phyloP scores from a whole-genome alignment of 768 basidiomycete species.

The Crassisporium funariophilum region DNA sequence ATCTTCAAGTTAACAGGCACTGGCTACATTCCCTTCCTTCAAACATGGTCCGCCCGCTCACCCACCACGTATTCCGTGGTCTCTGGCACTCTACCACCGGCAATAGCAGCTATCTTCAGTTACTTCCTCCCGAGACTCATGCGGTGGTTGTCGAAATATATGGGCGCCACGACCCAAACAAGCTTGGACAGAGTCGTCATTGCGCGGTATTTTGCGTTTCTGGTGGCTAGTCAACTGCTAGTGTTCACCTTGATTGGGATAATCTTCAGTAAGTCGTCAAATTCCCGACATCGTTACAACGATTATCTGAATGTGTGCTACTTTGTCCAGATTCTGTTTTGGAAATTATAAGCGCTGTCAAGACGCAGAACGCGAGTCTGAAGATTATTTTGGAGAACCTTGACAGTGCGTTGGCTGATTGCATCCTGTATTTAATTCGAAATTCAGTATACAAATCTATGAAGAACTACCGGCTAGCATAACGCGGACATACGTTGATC shows the following conservation, averaged over 20 bases:
- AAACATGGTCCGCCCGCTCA: constrained; percentile 59
- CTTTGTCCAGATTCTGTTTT: constrained; percentile 28
- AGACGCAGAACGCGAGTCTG: constrained; percentile 24
- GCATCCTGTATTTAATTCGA: neutral
- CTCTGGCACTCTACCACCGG: constrained; percentile 83
- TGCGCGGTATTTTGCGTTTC: constrained; percentile 82
- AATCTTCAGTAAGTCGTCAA: constrained; percentile 56
- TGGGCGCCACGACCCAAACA: constrained; percentile 54
- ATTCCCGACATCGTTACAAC: neutral
- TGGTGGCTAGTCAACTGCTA: constrained; percentile 81
- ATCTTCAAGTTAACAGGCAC: constrained; percentile 43
- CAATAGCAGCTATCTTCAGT: constrained; percentile 72
- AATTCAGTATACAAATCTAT: neutral
- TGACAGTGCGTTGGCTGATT: constrained; percentile 25
- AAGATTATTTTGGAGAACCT: constrained; percentile 32
- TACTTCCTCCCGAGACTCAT: constrained; percentile 80
- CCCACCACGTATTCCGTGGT: constrained; percentile 67
- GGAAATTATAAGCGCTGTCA: constrained; percentile 31
- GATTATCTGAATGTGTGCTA: neutral
- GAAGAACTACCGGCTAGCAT: constrained; percentile 64
- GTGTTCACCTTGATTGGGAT: constrained; percentile 85
- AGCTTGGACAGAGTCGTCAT: constrained; percentile 77
- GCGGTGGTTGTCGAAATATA: constrained; percentile 68
- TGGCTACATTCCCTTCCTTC: constrained; percentile 63
- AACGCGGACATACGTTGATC: constrained; percentile 76